Percentiles rank a stretch among this genome's conserved stretches.
Evolutionary conservation across 345 rosid species (phyloP).

Genomic region (Alliaria petiolata): DNA sequence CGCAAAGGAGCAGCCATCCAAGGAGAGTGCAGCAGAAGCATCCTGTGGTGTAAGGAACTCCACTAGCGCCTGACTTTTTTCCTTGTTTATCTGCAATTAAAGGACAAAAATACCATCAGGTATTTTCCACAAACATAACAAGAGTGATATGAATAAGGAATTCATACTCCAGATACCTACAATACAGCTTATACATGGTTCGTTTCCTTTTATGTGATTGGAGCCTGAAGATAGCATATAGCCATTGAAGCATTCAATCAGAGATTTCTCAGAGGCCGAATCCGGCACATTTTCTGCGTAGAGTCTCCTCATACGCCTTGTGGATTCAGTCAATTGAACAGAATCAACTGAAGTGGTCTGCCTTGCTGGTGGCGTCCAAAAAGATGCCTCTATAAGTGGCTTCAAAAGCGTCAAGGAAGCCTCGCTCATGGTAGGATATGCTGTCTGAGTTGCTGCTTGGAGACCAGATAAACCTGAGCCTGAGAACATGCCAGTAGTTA

Average conservation of each 20-base stretch:
- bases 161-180: conserved; percentile 49
- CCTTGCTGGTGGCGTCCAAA: conserved; percentile 33
- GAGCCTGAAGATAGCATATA: conserved; percentile 62
- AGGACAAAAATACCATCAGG: conserved; percentile 7
- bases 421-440: conserved; percentile 40
- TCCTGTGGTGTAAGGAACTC: conserved; percentile 97
- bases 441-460: conserved; percentile 39
- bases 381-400: conserved; percentile 39
- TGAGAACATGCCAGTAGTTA: conserved; percentile 24
- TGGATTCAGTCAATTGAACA: conserved; percentile 82
- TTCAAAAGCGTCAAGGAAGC: conserved; percentile 40
- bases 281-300: conserved; percentile 77
- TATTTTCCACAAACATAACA: conserved; percentile 17
- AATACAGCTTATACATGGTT: conserved; percentile 88
- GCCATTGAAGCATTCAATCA: conserved; percentile 62
- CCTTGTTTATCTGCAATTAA: conserved; percentile 68
- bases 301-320: conserved; percentile 85
- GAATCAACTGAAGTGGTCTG: conserved; percentile 50
- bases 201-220: conserved; percentile 58
- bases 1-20: conserved; percentile 61
- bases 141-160: conserved; percentile 16
- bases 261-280: conserved; percentile 73
- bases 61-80: conserved; percentile 76
- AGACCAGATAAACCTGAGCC: conserved; percentile 42
- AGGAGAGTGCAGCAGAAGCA: conserved; percentile 86